Evolutionary conservation across 352 stramenopile genomes (phyloP).

Genomic region (Thalassiosira hispida): DNA sequence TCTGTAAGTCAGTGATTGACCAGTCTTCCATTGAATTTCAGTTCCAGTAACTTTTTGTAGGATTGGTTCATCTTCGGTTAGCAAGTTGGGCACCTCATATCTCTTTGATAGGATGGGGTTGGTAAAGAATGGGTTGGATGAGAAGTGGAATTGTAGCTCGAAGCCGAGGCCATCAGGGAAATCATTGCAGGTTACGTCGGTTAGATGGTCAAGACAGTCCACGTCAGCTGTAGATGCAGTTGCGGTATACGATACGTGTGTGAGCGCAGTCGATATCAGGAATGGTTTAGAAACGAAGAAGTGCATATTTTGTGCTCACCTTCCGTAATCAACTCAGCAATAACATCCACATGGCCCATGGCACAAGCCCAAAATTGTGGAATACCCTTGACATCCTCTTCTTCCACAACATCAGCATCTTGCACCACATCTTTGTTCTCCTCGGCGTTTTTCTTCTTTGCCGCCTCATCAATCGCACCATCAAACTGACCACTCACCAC

Average conservation of each 20-base stretch:
- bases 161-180: constrained; percentile 83
- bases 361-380: constrained; percentile 87
- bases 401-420: constrained; percentile 15
- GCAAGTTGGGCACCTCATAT: constrained; percentile 85
- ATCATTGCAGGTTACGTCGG: constrained; percentile 88
- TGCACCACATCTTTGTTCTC: constrained; percentile 4
- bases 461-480: constrained; percentile 42
- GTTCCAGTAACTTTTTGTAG: constrained; percentile 80
- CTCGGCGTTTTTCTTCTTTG: constrained; percentile 16
- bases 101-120: constrained; percentile 84
- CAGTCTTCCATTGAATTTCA: constrained; percentile 84
- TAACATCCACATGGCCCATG: constrained; percentile 82
- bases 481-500: constrained; percentile 75
- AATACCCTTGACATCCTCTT: constrained; percentile 60
- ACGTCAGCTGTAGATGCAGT: constrained; percentile 64
- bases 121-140: constrained; percentile 82
- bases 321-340: constrained; percentile 90
- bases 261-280: no score
- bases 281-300: not conserved
- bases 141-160: constrained; percentile 84
- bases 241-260: not conserved
- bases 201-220: constrained; percentile 76
- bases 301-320: constrained; percentile 7
- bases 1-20: constrained; percentile 71
- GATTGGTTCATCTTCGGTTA: constrained; percentile 84